phyloP scores from a whole-genome alignment of 1,284 basidiomycete species.

The Flammula alnicola region DNA sequence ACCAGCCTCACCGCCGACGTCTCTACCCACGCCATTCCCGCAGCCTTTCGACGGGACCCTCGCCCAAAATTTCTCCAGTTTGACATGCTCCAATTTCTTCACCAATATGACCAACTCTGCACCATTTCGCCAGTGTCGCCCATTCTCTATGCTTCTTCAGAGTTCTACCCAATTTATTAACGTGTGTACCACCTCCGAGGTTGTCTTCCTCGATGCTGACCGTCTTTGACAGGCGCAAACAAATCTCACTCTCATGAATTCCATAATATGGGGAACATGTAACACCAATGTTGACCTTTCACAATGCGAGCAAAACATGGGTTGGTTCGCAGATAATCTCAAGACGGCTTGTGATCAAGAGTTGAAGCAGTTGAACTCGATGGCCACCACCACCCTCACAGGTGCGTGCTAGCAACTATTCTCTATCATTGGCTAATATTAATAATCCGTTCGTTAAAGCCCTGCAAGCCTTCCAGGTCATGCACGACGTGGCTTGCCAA shows the following conservation, averaged over 20 bases:
- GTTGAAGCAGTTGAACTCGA: slow-evolving; percentile 50
- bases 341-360: slow-evolving; percentile 56
- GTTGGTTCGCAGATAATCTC: slow-evolving; percentile 56
- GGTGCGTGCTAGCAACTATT: slow-evolving; percentile 42
- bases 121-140: slow-evolving; percentile 71
- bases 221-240: slow-evolving; percentile 53
- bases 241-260: slow-evolving; percentile 68
- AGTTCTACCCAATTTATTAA: slow-evolving; percentile 61
- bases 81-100: slow-evolving; percentile 71
- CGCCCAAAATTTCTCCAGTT: slow-evolving; percentile 64
- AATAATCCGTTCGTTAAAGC: slow-evolving; percentile 38
- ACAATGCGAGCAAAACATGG: slow-evolving; percentile 66
- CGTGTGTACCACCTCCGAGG: slow-evolving; percentile 40
- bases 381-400: slow-evolving; percentile 54
- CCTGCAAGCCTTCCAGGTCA: slow-evolving; percentile 59
- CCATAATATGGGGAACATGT: slow-evolving; percentile 77
- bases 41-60: slow-evolving; percentile 71
- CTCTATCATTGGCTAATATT: background rate
- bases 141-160: slow-evolving; percentile 73
- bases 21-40: slow-evolving; percentile 77
- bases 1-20: slow-evolving; percentile 40
- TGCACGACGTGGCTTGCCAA: slow-evolving; percentile 62
- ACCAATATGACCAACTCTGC: slow-evolving; percentile 66
- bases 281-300: slow-evolving; percentile 55
- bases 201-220: background rate